Evolutionary conservation across 2,329 filamentous ascomycete species (phyloP).

Genomic region (Lachnellula cervina): DNA sequence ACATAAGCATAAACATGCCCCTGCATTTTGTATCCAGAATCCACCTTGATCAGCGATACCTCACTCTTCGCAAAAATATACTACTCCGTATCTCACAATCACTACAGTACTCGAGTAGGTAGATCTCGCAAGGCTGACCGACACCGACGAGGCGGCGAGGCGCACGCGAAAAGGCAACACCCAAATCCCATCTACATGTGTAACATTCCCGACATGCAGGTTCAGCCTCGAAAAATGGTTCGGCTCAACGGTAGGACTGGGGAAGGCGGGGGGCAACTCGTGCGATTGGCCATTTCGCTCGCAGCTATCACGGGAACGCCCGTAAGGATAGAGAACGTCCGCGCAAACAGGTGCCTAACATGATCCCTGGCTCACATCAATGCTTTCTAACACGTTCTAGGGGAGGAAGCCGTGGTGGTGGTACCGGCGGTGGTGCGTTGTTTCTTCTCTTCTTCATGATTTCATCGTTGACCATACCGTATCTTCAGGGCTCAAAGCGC

Average conservation of each 20-base stretch:
- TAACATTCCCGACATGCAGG: neutral
- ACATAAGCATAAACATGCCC: neutral
- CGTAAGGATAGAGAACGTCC: conserved; percentile 49
- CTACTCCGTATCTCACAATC: neutral
- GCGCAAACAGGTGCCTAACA: conserved; percentile 44
- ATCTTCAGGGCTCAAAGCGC: conserved; percentile 50
- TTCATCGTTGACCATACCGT: neutral
- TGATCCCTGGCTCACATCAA: too few relatives aligned
- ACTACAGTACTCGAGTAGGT: neutral
- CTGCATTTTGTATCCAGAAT: too few relatives aligned
- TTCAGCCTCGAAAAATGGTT: conserved; percentile 32
- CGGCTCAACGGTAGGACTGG: conserved; percentile 52
- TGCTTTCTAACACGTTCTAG: too few relatives aligned
- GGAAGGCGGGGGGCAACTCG: conserved; percentile 58
- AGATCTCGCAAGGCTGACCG: neutral
- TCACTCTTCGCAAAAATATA: neutral
- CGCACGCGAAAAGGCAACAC: conserved; percentile 2
- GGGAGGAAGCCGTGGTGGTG: neutral
- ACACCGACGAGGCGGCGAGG: neutral
- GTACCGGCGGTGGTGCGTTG: conserved; percentile 21
- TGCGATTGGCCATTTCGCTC: conserved; percentile 51
- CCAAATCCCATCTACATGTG: neutral
- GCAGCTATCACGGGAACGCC: conserved; percentile 51
- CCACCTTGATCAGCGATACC: neutral
- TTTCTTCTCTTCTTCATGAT: neutral